phyloP scores from a whole-genome alignment of 192 early-diverging fungal species.

The Tieghemiomyces parasiticus region DNA sequence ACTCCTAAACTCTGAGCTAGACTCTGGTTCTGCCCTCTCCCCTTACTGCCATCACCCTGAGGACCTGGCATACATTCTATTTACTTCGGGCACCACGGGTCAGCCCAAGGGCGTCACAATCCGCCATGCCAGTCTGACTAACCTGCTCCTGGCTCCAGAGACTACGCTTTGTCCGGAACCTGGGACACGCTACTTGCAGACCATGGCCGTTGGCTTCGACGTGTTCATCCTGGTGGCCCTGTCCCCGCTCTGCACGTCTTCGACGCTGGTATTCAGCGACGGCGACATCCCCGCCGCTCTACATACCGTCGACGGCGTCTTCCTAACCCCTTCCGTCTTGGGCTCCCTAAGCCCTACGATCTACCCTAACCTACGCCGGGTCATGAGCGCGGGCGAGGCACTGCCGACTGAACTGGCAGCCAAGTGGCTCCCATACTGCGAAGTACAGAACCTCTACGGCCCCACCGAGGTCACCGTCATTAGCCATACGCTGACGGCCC shows the following conservation, averaged over 20 bases:
- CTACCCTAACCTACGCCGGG: neutral
- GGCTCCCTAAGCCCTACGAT: neutral
- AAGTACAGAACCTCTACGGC: neutral
- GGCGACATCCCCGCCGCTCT: neutral
- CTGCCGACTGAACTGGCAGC: neutral
- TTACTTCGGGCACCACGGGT: no score
- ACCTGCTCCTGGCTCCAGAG: neutral
- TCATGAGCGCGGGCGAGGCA: neutral
- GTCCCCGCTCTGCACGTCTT: neutral
- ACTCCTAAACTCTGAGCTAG: no score
- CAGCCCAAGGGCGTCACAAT: constrained; percentile 19
- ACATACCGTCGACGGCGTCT: neutral
- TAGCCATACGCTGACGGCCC: no score
- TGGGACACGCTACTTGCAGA: neutral
- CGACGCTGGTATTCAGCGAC: neutral
- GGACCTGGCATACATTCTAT: no score
- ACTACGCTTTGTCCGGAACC: neutral
- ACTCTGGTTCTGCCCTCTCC: no score
- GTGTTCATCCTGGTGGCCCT: neutral
- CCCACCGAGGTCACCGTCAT: constrained; percentile 6
- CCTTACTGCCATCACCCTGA: no score
- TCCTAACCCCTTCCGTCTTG: neutral
- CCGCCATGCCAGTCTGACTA: neutral
- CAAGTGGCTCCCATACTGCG: neutral
- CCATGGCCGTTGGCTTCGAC: neutral